These are phyloP conservation scores for Effrenium voratum DNA, from an alignment of 73 alveolate species.

Conservation along the genomic window DNA sequence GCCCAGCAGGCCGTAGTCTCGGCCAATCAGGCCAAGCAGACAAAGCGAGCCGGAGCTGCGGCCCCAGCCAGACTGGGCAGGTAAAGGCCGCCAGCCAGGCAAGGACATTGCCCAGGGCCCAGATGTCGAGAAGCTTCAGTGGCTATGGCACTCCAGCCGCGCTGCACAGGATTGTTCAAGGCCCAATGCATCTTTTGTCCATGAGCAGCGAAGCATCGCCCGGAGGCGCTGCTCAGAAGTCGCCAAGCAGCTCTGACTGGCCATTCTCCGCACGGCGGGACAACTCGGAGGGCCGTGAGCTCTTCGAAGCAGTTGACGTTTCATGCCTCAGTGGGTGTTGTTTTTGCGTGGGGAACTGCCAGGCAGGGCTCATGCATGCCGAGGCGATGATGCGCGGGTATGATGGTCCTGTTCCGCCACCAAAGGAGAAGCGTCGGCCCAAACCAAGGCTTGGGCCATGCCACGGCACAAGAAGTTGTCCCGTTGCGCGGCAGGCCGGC, in stretches of 20 bases:
- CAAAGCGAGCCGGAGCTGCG: too few species aligned
- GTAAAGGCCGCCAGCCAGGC: too few species aligned
- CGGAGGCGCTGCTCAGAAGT: constrained; percentile 59
- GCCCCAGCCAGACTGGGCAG: too few species aligned
- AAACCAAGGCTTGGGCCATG: neutral
- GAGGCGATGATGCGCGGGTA: constrained; percentile 86
- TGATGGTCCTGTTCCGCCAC: constrained; percentile 43
- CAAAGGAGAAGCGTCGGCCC: neutral
- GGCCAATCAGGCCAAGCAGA: too few species aligned
- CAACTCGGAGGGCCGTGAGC: constrained; percentile 35
- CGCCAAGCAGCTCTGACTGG: constrained; percentile 81
- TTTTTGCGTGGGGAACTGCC: neutral
- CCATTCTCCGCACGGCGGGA: constrained; percentile 48
- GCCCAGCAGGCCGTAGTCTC: too few species aligned
- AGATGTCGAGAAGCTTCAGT: too few species aligned
- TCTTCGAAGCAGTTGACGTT: constrained; percentile 72
- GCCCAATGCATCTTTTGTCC: neutral
- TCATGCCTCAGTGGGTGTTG: neutral
- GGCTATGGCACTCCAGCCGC: too few species aligned
- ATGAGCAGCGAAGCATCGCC: neutral
- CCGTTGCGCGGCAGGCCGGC: constrained; percentile 36
- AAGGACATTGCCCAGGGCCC: too few species aligned
- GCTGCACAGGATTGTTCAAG: constrained; percentile 43
- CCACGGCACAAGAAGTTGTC: neutral
- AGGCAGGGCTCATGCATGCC: neutral